Base-by-base conservation (phyloP, 192 early-diverging fungal species). In the Jimgerdemannia lactiflua region DNA sequence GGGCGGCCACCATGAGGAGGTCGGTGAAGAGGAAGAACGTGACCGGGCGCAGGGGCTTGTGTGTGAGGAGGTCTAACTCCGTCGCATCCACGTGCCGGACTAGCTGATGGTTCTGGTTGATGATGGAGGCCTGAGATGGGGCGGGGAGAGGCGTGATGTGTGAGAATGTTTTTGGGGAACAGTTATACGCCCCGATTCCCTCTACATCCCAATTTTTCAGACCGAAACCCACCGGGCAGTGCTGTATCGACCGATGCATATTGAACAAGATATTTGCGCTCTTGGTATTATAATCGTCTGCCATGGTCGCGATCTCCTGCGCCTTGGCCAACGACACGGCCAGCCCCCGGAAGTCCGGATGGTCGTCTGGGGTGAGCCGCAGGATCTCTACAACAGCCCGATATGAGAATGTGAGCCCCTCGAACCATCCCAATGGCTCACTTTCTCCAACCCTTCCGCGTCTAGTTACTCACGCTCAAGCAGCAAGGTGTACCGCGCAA, bases 21-120 rank as follows among this genome's bases (percentile, higher is more conserved):
- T 81, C 80, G 2, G 76, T 74, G 72, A 81, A 77, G 8, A 81
- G 59, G 39, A 81, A 81, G 44, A 81, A 64, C 0, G 80, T 77
- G 17, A 81, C 70, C n/a, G 73, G 76, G n/a, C 70, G 59, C 3
- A 77, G 39, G 0, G 80, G 80, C 14, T 74, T 74, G 1, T 49
- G 49, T 14, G 76, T 81, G 29, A 43, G 18, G 14, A 64, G 9
- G 20, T 81, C 80, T 11, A 75, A 19, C 71, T 81, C 80, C 6
- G 68, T 64, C 43, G 73, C 76, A 71, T 81, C 80, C 3, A 81
- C 49, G 71, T 74, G 66, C 11, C 44, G 73, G 3, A 81, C 69
- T 63, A 81, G 44, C 10, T 73, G 54, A 29, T 76, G 64, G 43
- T 77, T 73, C 68, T 78, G 76, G 66, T 76, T 81, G 42, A 81